Conservation (phyloP, 768 basidiomycete genomes). For the Lactarius sp. region DNA sequence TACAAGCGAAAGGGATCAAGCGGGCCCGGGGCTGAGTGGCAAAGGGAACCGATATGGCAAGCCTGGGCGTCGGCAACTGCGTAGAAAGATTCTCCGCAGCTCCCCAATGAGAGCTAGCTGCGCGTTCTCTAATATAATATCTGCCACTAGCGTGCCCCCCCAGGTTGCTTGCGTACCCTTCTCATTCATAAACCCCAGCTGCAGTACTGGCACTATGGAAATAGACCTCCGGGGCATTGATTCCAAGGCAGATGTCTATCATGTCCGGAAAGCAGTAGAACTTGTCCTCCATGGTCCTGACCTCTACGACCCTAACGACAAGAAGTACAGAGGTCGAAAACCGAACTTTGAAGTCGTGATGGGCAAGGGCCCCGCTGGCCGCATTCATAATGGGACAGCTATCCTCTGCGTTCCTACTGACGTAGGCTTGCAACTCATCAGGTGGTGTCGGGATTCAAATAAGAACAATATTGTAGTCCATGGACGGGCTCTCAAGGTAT, state of each 20-base stretch:
- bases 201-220: slow-evolving; percentile 36
- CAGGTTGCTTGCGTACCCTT: background rate
- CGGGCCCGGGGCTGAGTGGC: no score
- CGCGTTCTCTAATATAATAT: no score
- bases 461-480: slow-evolving; percentile 29
- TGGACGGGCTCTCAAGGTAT: slow-evolving; percentile 25
- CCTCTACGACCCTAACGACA: slow-evolving; percentile 38
- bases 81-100: no score
- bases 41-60: no score
- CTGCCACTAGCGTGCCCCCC: background rate
- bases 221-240: slow-evolving; percentile 34
- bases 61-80: no score
- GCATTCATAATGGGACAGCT: slow-evolving; percentile 54
- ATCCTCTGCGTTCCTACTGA: slow-evolving; percentile 30
- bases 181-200: background rate
- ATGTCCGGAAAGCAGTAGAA: slow-evolving; percentile 53
- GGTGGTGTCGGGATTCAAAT: slow-evolving; percentile 35
- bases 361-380: slow-evolving; percentile 44
- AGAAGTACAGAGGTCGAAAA: slow-evolving; percentile 27
- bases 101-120: no score
- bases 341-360: slow-evolving; percentile 62
- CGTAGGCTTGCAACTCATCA: slow-evolving; percentile 45
- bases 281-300: slow-evolving; percentile 52
- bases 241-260: slow-evolving; percentile 46
- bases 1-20: no score